Percentiles rank a stretch among this genome's conserved stretches.
Evolutionary conservation across 495 filamentous ascomycete species (phyloP).

Genomic region (Pseudotulostoma volvatum): DNA sequence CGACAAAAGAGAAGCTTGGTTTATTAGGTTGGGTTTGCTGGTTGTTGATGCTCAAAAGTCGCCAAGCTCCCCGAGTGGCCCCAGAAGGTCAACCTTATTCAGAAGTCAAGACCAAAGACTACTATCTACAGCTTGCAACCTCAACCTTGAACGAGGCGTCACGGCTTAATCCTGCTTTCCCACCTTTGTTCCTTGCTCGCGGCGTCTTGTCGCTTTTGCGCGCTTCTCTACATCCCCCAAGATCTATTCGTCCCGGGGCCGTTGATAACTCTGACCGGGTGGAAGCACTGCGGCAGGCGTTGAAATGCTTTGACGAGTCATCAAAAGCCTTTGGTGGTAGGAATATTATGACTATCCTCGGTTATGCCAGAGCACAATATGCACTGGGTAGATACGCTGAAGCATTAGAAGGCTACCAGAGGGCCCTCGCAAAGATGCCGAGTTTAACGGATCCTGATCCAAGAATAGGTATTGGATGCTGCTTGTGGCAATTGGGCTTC

Average conservation of each 20-base stretch:
- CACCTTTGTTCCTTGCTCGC: constrained; percentile 77
- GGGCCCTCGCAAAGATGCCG: constrained; percentile 66
- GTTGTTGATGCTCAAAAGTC: constrained; percentile 82
- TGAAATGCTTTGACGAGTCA: constrained; percentile 88
- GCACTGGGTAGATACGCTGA: constrained; percentile 70
- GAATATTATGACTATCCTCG: constrained; percentile 81
- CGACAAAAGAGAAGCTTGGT: constrained; percentile 69
- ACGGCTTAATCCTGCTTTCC: constrained; percentile 79
- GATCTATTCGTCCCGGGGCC: constrained; percentile 39
- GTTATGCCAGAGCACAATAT: constrained; percentile 69
- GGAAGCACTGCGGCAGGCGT: constrained; percentile 62
- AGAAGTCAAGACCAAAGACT: constrained; percentile 78
- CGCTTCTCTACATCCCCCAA: constrained; percentile 63
- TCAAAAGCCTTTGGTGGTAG: constrained; percentile 63
- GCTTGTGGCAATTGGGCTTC: constrained; percentile 84
- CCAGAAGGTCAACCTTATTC: constrained; percentile 44
- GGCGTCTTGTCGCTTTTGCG: constrained; percentile 79
- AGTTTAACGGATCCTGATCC: constrained; percentile 89
- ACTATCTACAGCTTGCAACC: constrained; percentile 81
- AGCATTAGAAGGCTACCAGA: constrained; percentile 70
- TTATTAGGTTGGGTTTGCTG: constrained; percentile 75
- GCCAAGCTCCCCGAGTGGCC: constrained; percentile 66
- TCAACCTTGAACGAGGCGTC: constrained; percentile 83
- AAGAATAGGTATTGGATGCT: constrained; percentile 85
- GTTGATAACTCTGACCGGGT: constrained; percentile 58